phyloP scores from a whole-genome alignment of 2,329 filamentous ascomycete species.

The Massarina eburnea region DNA sequence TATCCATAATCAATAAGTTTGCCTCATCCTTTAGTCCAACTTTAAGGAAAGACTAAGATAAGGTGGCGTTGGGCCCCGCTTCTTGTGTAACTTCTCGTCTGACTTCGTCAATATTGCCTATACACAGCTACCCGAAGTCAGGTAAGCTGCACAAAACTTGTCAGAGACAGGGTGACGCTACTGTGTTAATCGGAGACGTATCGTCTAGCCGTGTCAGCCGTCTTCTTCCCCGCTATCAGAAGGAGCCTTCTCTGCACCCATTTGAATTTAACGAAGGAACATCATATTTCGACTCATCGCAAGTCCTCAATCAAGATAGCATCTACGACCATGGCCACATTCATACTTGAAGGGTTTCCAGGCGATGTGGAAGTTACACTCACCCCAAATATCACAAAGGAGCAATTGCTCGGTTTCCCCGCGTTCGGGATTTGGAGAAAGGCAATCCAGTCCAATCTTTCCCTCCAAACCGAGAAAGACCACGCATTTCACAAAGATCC shows the following conservation, averaged over 20 bases:
- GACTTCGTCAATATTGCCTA: no score
- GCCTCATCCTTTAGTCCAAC: no score
- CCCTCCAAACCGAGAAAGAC: constrained; percentile 46
- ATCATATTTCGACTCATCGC: background rate
- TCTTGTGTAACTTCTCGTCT: no score
- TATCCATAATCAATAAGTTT: no score
- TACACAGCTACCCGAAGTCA: no score
- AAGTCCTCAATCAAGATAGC: background rate
- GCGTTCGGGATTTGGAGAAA: constrained; percentile 59
- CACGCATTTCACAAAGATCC: constrained; percentile 57
- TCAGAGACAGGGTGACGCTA: no score
- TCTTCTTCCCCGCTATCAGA: no score
- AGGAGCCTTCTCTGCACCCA: background rate
- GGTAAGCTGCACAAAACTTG: no score
- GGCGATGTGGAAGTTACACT: constrained; percentile 44
- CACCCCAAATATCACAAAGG: constrained; percentile 43
- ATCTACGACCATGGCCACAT: constrained; percentile 22
- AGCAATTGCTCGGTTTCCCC: constrained; percentile 53
- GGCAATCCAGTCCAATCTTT: constrained; percentile 52
- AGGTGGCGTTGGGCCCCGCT: no score
- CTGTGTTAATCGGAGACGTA: no score
- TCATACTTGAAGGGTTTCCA: constrained; percentile 40
- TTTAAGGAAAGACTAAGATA: no score
- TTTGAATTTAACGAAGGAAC: background rate
- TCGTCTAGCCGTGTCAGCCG: no score